Evolutionary conservation across 2,329 filamentous ascomycete genomes (phyloP).

Genomic region (Fusarium acutatum): DNA sequence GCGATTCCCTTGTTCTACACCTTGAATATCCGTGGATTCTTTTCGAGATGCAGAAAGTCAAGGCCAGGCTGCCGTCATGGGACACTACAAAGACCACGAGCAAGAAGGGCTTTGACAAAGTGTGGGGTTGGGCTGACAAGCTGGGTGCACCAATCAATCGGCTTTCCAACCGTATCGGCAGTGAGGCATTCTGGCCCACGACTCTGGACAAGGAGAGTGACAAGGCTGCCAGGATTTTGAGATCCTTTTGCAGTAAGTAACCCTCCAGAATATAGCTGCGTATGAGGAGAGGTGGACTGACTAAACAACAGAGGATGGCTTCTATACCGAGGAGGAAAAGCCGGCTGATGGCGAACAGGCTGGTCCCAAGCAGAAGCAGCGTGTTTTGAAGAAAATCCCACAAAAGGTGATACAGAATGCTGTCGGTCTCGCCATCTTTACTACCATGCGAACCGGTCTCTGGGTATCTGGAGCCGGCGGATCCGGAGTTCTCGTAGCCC

Average conservation of each 20-base stretch:
- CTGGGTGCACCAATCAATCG: constrained; percentile 79
- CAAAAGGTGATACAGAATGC: constrained; percentile 69
- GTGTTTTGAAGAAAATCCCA: constrained; percentile 62
- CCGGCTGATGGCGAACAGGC: constrained; percentile 29
- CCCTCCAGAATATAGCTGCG: accelerated
- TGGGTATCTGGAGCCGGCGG: constrained; percentile 74
- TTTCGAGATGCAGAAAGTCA: constrained; percentile 47
- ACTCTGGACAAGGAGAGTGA: constrained; percentile 88
- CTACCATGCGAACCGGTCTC: constrained; percentile 72
- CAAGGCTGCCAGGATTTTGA: constrained; percentile 84
- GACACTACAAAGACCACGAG: constrained; percentile 61
- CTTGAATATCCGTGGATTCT: accelerated
- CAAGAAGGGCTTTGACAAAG: constrained; percentile 78
- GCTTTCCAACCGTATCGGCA: constrained; percentile 80
- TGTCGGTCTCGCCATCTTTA: constrained; percentile 75
- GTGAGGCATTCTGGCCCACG: constrained; percentile 86
- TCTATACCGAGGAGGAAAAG: constrained; percentile 54
- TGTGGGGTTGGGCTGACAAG: constrained; percentile 63
- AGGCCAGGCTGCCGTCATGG: constrained; percentile 55
- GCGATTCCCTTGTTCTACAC: neutral
- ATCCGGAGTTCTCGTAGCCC: constrained; percentile 69
- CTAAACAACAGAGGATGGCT: constrained; percentile 56
- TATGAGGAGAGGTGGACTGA: neutral
- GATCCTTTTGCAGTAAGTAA: constrained; percentile 82
- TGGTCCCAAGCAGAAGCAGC: constrained; percentile 52